Evolutionary conservation across 1,284 basidiomycete species (phyloP).

Genomic region (Fistulina hepatica): DNA sequence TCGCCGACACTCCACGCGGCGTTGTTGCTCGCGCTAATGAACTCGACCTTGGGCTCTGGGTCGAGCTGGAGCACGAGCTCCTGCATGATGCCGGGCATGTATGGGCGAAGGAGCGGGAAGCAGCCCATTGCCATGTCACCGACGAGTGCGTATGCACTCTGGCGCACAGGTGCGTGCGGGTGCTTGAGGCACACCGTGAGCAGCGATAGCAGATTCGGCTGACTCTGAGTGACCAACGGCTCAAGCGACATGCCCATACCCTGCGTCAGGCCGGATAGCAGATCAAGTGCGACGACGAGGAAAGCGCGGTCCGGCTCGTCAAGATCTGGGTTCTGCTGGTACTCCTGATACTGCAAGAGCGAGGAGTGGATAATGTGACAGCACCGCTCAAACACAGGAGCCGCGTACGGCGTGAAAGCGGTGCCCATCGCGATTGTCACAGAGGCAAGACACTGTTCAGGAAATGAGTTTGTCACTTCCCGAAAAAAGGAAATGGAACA

Average conservation of each 20-base stretch:
- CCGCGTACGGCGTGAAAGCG: slow-evolving; percentile 85
- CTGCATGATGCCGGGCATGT: slow-evolving; percentile 81
- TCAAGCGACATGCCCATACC: slow-evolving; percentile 78
- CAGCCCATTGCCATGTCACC: slow-evolving; percentile 98
- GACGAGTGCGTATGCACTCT: slow-evolving; percentile 94
- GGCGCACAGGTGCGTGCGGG: slow-evolving; percentile 89
- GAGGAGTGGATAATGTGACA: slow-evolving; percentile 76
- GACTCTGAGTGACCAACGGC: slow-evolving; percentile 51
- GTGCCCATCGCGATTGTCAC: slow-evolving; percentile 94
- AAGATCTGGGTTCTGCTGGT: slow-evolving; percentile 74
- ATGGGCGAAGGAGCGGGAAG: slow-evolving; percentile 75
- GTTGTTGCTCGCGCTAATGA: slow-evolving; percentile 96
- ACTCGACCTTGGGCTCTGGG: slow-evolving; percentile 82
- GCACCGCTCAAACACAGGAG: slow-evolving; percentile 90
- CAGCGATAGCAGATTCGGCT: slow-evolving; percentile 71
- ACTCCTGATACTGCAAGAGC: slow-evolving; percentile 73
- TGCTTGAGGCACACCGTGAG: slow-evolving; percentile 85
- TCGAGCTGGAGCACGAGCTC: slow-evolving; percentile 87
- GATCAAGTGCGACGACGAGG: slow-evolving; percentile 93
- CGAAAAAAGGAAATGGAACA: slow-evolving; percentile 13
- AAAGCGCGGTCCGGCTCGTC: slow-evolving; percentile 94
- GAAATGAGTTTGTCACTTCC: slow-evolving; percentile 10
- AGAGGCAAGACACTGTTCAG: slow-evolving; percentile 81
- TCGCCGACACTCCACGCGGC: slow-evolving; percentile 99
- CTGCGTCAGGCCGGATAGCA: slow-evolving; percentile 92